Base-by-base conservation (phyloP, 306 rosid species). In the Glycyrrhiza uralensis region DNA sequence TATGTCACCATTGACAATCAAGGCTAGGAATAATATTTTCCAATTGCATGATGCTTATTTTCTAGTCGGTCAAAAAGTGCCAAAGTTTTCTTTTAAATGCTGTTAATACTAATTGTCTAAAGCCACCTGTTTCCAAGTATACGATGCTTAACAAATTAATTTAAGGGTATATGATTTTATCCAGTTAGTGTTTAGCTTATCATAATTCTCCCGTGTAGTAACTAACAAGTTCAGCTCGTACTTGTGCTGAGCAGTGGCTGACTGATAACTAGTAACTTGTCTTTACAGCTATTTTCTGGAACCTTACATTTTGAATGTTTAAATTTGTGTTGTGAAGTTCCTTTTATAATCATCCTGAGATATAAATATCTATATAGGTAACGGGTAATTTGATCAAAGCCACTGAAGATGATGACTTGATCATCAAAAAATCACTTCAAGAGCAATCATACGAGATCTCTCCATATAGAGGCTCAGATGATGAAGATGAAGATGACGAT, bases 391-490 rank as follows among this genome's bases (percentile, higher is more conserved):
- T 69, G 6, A 76, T 58, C 65, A 75, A 80, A 86, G 79, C 67
- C 42, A 64, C 45, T 18, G 74, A 46, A 75, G 76, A 66, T 46
- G 71, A 68, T 45, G 75, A 69, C 47, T 64, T 62, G 69, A 46
- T 71, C 58, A 35, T 55, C 22, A 49, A 52, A 42, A 71, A 79
- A 56, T 62, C 82, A 28, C 49, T 58, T 78, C 72, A 73, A 69
- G 93, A 89, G 76, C 86, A 75, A 75, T 87, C 96, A 28, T 95
- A 95, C 50, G 96, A 91, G 12, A 89, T 95, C 49, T 91, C 96
- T 76, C 99, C 99, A 6, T 95, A 88, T 74, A 95, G 85, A 80
- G 87, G 63, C 47, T 91, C 97, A 47, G 99, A 95, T 75, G 97
- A 95, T 63, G 99, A 90, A 85, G 86, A 86, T 28, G 97, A 89